Percentiles rank a stretch among this genome's conserved stretches.
These are phyloP conservation scores for Aurantiochytrium sp. DNA, from an alignment of 108 stramenopile species.

Conservation along the genomic window DNA sequence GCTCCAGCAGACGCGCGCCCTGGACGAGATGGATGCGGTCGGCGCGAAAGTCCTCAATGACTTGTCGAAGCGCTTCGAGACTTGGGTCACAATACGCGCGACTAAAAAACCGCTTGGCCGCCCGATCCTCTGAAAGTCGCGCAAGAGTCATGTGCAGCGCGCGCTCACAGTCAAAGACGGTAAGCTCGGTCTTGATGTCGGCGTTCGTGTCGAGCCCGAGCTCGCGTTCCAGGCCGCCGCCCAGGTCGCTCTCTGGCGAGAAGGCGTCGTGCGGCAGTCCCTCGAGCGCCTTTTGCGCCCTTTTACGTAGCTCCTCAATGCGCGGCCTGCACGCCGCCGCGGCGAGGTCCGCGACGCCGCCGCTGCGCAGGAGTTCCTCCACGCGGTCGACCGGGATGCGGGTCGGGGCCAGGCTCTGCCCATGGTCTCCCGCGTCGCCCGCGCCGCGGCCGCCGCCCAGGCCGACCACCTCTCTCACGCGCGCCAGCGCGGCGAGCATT, in stretches of 20 bases:
- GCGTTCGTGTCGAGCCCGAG: background rate
- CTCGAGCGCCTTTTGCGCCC: background rate
- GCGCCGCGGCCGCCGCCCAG: too few species aligned
- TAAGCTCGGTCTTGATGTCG: background rate
- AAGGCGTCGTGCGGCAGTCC: background rate
- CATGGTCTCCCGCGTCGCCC: too few species aligned
- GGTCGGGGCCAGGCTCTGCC: background rate
- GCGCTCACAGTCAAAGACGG: background rate
- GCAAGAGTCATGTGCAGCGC: background rate
- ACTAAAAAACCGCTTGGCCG: background rate
- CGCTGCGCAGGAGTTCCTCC: background rate
- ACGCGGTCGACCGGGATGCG: background rate
- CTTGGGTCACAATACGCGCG: background rate
- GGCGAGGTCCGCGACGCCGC: background rate
- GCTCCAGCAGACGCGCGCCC: background rate
- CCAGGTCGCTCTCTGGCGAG: background rate
- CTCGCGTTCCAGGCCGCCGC: background rate
- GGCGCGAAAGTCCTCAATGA: background rate
- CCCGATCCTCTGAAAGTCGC: background rate
- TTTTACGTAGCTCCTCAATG: background rate
- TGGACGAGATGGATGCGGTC: background rate
- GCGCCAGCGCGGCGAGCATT: too few species aligned
- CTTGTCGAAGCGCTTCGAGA: background rate
- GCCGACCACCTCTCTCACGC: too few species aligned
- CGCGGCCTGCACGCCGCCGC: background rate